Percentiles rank a stretch among this genome's conserved stretches.
Evolutionary conservation across 768 basidiomycete species (phyloP).

Genomic region (Rhodosporidiobolus odoratus): DNA sequence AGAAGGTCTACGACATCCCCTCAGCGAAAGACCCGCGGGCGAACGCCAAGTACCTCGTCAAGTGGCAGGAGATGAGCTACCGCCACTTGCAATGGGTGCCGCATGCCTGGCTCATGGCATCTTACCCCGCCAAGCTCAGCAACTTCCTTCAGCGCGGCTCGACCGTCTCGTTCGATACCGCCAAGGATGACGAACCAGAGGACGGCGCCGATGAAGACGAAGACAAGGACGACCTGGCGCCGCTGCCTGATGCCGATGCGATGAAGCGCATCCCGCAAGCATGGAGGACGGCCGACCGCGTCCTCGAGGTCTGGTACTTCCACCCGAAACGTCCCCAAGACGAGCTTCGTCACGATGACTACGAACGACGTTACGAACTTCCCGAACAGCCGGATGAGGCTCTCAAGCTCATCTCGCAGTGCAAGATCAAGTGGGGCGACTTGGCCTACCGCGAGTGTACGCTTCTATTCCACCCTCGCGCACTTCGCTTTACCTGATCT

Average conservation of each 20-base stretch:
- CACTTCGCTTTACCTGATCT: neutral
- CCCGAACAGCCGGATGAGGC: constrained; percentile 57
- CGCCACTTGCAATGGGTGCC: constrained; percentile 38
- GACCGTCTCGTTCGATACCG: constrained; percentile 30
- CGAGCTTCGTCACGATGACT: neutral
- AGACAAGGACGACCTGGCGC: constrained; percentile 46
- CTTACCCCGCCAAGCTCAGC: constrained; percentile 17
- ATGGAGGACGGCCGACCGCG: constrained; percentile 89
- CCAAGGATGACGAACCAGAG: constrained; percentile 35
- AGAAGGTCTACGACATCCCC: constrained; percentile 18
- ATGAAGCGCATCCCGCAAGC: constrained; percentile 58
- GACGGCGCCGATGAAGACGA: constrained; percentile 28
- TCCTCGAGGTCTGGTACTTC: constrained; percentile 62
- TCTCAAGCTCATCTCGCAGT: constrained; percentile 65
- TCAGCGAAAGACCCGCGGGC: constrained; percentile 30
- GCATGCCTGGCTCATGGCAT: constrained; percentile 38
- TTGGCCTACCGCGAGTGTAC: constrained; percentile 61
- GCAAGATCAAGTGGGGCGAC: constrained; percentile 88
- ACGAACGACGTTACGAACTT: constrained; percentile 22
- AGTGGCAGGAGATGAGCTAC: constrained; percentile 39
- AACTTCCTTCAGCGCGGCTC: constrained; percentile 40
- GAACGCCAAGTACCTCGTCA: constrained; percentile 42
- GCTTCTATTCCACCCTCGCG: neutral
- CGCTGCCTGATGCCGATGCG: constrained; percentile 58
- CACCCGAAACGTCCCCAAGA: constrained; percentile 43